Base-by-base conservation (phyloP, 2,329 filamentous ascomycete species). In the Zasmidium angulare region DNA sequence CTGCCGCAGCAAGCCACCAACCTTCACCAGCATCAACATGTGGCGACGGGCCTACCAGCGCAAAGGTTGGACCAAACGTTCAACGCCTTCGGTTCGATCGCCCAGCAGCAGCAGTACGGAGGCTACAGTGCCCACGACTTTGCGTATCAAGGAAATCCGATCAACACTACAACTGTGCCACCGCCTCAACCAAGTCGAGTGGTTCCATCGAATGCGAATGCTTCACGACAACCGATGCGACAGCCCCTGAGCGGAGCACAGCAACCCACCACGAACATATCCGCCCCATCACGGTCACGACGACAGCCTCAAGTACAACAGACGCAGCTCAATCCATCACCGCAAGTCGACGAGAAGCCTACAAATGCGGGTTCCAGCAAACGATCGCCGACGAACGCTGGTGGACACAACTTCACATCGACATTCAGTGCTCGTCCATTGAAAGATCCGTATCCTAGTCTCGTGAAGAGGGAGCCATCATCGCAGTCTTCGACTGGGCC, bases 381-480 rank as follows among this genome's bases (percentile, higher is more conserved):
- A 43, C 36, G 36, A 43, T 29, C 26, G 11, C 26, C 26, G 26
- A 29, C 26, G 11, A 29, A 29, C 26, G n/a, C 36, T 43, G n/a
- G 12, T 43, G 36, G 36, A 4, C 11, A 43, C 36, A 43, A 19
- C 36, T 17, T 17, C 7, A 43, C 36, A 17, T 17, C 36, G 3
- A 43, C 36, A 14, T 43, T 43, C 36, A 14, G 12, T 19, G 36
- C 36, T 43, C 36, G 36, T 43, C 36, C 36, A 43, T 4, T 11
- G 6, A 29, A n/a, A n/a, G n/a, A 29, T 11, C 36, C 36, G 23
- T 62, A 50, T 31, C 50, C 56, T 4, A 50, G 21, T 3, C 56
- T 62, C 50, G 53, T 50, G 17, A 43, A 43, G 14, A 43, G 36
- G 36, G 36, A 43, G n/a, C n/a, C 36, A 19, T 49, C 60, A 19